Percentiles rank a stretch among this genome's conserved stretches.
These are phyloP conservation scores for Platanthera guangdongensis DNA, from an alignment of 106 monocot species.

Conservation along the genomic window DNA sequence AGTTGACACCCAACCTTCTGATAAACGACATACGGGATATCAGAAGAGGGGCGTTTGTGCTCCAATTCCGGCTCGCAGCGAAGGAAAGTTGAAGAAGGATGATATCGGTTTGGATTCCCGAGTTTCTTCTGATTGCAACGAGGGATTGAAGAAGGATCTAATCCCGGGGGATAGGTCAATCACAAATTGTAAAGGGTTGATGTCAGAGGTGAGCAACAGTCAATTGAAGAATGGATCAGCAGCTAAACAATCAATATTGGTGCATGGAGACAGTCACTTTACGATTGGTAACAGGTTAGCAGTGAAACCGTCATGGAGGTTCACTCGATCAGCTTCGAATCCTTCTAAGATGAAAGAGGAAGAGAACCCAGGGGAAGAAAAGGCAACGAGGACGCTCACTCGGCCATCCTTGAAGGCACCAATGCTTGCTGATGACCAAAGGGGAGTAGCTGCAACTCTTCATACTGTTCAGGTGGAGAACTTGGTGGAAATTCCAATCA, in stretches of 20 bases:
- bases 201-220: background rate
- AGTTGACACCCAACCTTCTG: background rate
- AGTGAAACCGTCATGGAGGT: slow-evolving; percentile 13
- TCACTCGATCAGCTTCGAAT: slow-evolving; percentile 35
- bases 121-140: background rate
- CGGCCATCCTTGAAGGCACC: slow-evolving; percentile 20
- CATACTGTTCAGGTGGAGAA: background rate
- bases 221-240: background rate
- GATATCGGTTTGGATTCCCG: background rate
- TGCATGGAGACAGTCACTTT: background rate
- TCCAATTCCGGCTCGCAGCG: background rate
- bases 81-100: background rate
- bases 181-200: slow-evolving; percentile 7
- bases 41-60: background rate
- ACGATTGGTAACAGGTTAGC: background rate
- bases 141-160: background rate
- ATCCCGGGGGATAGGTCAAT: background rate
- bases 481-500: background rate
- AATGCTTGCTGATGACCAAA: background rate
- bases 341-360: background rate
- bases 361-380: background rate
- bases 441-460: background rate
- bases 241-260: background rate
- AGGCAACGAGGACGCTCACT: slow-evolving; percentile 26
- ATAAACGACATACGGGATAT: background rate